Conservation (phyloP, 331 rosid species). For the Ulmus americana region DNA sequence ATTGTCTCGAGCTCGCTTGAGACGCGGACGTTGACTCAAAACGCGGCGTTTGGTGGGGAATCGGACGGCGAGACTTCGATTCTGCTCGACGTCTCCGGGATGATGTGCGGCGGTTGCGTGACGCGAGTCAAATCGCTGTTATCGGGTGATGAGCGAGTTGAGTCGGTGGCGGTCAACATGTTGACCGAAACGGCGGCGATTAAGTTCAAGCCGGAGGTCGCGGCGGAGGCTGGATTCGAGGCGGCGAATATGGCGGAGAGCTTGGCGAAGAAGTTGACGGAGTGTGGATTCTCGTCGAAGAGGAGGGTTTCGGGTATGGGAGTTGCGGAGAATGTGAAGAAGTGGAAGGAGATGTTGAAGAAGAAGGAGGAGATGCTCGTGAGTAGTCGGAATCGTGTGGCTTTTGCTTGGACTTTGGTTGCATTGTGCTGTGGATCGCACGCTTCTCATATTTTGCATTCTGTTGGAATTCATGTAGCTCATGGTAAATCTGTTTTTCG, state of each 20-base stretch:
- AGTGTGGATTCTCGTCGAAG: constrained; percentile 76
- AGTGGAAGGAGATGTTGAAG: constrained; percentile 80
- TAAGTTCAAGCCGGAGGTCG: constrained; percentile 42
- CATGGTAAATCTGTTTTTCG: constrained; percentile 48
- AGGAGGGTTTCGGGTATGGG: constrained; percentile 63
- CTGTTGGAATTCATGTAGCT: constrained; percentile 74
- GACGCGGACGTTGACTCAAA: constrained; percentile 19
- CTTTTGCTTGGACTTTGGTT: constrained; percentile 89
- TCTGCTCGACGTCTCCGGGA: constrained; percentile 78
- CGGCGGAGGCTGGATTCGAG: constrained; percentile 19
- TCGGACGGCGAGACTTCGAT: constrained; percentile 41
- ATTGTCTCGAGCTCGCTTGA: constrained; percentile 40
- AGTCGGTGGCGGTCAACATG: constrained; percentile 86
- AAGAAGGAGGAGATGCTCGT: constrained; percentile 67
- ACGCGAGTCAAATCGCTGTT: constrained; percentile 78
- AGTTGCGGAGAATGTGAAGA: constrained; percentile 79
- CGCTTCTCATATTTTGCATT: constrained; percentile 79
- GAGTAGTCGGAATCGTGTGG: constrained; percentile 69
- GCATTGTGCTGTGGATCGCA: constrained; percentile 95
- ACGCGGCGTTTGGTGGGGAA: constrained; percentile 20
- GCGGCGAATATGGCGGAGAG: constrained; percentile 51
- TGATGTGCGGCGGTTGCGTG: constrained; percentile 95
- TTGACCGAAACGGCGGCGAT: constrained; percentile 97
- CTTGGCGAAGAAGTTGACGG: constrained; percentile 63
- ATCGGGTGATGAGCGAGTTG: constrained; percentile 70